Base-by-base conservation (phyloP, 495 filamentous ascomycete species). In the Beverwykella pulmonaria region DNA sequence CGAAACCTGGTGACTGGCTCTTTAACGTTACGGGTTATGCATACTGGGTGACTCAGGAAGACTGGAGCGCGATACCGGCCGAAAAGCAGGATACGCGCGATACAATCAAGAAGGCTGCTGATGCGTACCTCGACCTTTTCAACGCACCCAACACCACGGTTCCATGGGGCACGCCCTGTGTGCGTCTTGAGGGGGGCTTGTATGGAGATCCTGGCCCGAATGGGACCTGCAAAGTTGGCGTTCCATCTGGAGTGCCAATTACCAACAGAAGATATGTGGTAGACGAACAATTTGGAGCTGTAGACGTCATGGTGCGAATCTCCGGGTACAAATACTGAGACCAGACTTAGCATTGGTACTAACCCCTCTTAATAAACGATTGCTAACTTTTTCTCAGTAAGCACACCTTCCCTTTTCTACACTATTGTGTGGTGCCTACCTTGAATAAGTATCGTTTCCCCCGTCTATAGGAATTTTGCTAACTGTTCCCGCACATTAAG, bases 101-200 rank as follows among this genome's bases (percentile, higher is more conserved):
- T 9, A 77, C 78, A 7, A 81, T 84, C 60, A 75, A 82, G 65
- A 79, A 79, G 10, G 81, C 77, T 0, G 82, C 75, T 1, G 82
- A 84, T 46, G 81, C 82, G 0, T 84, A 84, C 57, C 73, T 77
- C 53, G 76, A 84, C 61, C 73, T 81, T 50, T 83, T 81, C 61
- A 76, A 74, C 50, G 74, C 82, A 63, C 77, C 79, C 54, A 71
- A 67, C 29, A 77, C 79, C n/a, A 67, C 68, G 17, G 81, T 83
- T 1, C 82, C 82, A 3, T 83, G 81, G 81, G 82, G 81, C 0
- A 56, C 65, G 2, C 82, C 82, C 1, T 70, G 68, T 61, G 71
- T 75, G 0, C 67, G 82, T 0, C 72, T 84, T 10, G 82, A 84
- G 61, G 82, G 82, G 0, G 80, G 81, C 73, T 75, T 17, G 36